Evolutionary conservation across 2,329 filamentous ascomycete genomes (phyloP).

Genomic region (Neofusicoccum umdonicola): DNA sequence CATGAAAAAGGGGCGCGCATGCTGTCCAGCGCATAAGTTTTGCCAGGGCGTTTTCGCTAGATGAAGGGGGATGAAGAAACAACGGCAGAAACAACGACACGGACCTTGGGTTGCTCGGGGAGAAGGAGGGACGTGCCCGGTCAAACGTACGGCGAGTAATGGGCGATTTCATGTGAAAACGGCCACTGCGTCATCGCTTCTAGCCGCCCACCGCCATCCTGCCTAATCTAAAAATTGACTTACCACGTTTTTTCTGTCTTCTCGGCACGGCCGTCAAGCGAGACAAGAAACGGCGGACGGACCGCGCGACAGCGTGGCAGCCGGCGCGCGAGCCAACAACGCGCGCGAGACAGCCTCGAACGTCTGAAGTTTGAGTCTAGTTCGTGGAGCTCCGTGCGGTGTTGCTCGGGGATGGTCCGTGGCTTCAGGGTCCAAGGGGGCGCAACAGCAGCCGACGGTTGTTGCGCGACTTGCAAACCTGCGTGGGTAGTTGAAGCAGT

Average conservation of each 20-base stretch:
- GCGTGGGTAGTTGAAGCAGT: too few relatives aligned
- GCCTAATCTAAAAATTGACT: background rate
- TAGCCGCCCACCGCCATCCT: background rate
- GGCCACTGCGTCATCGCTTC: background rate
- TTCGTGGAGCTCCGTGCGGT: background rate
- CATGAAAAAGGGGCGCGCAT: background rate
- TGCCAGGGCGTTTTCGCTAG: background rate
- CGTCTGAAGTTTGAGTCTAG: constrained; percentile 15
- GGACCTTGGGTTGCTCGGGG: background rate
- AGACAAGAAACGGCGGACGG: background rate
- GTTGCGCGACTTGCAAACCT: too few relatives aligned
- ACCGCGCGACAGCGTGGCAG: background rate
- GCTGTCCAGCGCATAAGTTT: background rate
- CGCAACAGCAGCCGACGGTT: background rate
- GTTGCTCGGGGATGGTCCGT: background rate
- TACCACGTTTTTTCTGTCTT: background rate
- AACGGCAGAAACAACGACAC: background rate
- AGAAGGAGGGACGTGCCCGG: background rate
- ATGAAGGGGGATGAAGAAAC: background rate
- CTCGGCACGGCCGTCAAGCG: background rate
- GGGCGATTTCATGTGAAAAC: background rate
- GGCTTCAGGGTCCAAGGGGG: background rate
- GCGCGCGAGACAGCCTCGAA: background rate
- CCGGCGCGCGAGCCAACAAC: background rate
- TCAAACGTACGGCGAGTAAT: background rate